phyloP scores from a whole-genome alignment of 1,284 basidiomycete species.

The Ceratobasidium theobromae region DNA sequence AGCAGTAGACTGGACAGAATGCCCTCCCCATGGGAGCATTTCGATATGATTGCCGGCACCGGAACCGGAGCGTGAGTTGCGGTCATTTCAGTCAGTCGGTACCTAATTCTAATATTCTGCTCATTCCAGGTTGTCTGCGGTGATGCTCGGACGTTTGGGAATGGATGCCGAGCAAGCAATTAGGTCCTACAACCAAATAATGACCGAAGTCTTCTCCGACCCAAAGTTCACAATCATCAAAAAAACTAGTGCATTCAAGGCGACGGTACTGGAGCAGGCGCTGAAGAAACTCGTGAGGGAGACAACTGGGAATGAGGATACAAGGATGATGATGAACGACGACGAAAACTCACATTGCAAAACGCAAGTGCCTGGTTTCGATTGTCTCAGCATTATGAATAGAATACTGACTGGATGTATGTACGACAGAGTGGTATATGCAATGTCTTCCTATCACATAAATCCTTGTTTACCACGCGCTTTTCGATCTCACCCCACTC shows the following conservation, averaged over 20 bases:
- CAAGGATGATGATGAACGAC: neutral
- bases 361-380: neutral
- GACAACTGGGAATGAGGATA: neutral
- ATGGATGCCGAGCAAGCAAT: constrained; percentile 1
- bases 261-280: constrained; percentile 5
- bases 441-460: neutral
- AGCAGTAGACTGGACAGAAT: neutral
- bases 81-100: neutral
- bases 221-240: neutral
- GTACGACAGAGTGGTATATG: neutral
- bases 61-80: constrained; percentile 17
- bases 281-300: neutral
- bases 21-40: neutral
- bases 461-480: neutral
- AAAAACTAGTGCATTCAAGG: neutral
- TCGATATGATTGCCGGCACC: constrained; percentile 16
- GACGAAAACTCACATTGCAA: neutral
- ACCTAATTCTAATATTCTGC: neutral
- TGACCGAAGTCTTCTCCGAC: neutral
- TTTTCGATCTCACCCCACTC: neutral
- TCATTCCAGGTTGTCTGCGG: neutral
- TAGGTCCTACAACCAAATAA: neutral
- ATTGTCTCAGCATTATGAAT: neutral
- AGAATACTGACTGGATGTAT: neutral
- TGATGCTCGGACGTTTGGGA: constrained; percentile 1